phyloP scores from a whole-genome alignment of 331 rosid species.

The Malus hybrid region DNA sequence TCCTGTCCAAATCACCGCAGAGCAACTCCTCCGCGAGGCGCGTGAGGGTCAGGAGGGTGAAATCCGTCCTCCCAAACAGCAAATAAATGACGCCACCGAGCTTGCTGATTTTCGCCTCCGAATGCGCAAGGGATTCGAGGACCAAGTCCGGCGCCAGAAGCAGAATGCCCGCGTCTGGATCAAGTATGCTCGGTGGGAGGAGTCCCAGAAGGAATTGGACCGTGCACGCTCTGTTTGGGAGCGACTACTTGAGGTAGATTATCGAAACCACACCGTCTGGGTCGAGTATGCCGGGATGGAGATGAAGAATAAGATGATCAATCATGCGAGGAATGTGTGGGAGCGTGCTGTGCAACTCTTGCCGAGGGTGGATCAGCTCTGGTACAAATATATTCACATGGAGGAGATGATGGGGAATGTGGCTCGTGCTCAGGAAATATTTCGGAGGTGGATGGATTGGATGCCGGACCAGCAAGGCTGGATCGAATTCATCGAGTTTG shows the following conservation, averaged over 20 bases:
- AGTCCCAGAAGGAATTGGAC: slow-evolving; percentile 61
- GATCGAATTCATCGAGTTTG: slow-evolving; percentile 68
- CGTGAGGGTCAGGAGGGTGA: slow-evolving; percentile 82
- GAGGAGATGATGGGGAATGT: slow-evolving; percentile 72
- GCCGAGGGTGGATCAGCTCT: slow-evolving; percentile 65
- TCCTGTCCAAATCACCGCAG: slow-evolving; percentile 77
- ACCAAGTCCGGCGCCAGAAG: slow-evolving; percentile 45
- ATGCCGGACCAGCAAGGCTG: slow-evolving; percentile 71
- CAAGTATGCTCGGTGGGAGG: slow-evolving; percentile 85
- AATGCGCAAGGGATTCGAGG: slow-evolving; percentile 70
- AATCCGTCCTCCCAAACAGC: slow-evolving; percentile 68
- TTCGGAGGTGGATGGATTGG: slow-evolving; percentile 88
- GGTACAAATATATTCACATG: slow-evolving; percentile 86
- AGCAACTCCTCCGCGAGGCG: slow-evolving; percentile 85
- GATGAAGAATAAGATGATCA: slow-evolving; percentile 63
- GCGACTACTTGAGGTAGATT: slow-evolving; percentile 69
- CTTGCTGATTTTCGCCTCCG: slow-evolving; percentile 69
- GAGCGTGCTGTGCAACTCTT: slow-evolving; percentile 67
- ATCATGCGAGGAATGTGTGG: slow-evolving; percentile 73
- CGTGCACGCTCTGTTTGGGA: slow-evolving; percentile 92
- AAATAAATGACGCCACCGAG: slow-evolving; percentile 56
- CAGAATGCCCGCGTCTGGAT: slow-evolving; percentile 65
- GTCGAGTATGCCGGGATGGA: slow-evolving; percentile 74
- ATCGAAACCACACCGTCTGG: slow-evolving; percentile 68
- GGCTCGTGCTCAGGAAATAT: slow-evolving; percentile 62